Base-by-base conservation (phyloP, 169 alveolate species). In the Theileria sp. region DNA sequence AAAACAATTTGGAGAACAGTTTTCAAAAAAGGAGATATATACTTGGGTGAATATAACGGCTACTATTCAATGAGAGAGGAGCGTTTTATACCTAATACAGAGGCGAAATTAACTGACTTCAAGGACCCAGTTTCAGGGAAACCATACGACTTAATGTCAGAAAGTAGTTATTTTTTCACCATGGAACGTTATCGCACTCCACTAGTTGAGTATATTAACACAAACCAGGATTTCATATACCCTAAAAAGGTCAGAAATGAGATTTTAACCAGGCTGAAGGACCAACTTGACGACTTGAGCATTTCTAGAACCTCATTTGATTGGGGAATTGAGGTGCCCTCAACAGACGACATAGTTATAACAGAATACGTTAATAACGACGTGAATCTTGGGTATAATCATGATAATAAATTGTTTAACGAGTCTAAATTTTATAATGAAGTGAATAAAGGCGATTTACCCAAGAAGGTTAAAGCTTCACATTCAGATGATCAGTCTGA, bases 1-100 rank as follows among this genome's bases (percentile, higher is more conserved):
- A 92, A 88, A 87, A 84, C 86, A 79, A 72, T 94, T 32, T 95
- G 97, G 98, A 66, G 68, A 64, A 75, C 36, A n/a, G 87, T 92
- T 60, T 68, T 65, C 68, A 81, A 75, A 21, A 82, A 86, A 56
- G 97, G 98, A 4, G 96, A 93, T 68, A 93, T 93, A 34, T 93
- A 93, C 68, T 75, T 92, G 26, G 96, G 95, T 21, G 92, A 87
- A 58, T 95, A 95, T 84, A 88, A 79, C 54, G 97, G 97, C 32
- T 95, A 97, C 97, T 96, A 96, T 80, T 88, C 90, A 54, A 95
- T 92, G 25, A 86, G 97, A n/a, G 98, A 96, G 87, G 98, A 96
- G 72, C 92, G 95, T 26, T 96, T 93, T 76, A 77, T 96, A 10
- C 88, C 98, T 0, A 97, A 94, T 74, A 85, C 81, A 19, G 98